Evolutionary conservation across 306 rosid genomes (phyloP), one percentile per base, ranked within the genome.

Genomic region (Myrica gale): DNA sequence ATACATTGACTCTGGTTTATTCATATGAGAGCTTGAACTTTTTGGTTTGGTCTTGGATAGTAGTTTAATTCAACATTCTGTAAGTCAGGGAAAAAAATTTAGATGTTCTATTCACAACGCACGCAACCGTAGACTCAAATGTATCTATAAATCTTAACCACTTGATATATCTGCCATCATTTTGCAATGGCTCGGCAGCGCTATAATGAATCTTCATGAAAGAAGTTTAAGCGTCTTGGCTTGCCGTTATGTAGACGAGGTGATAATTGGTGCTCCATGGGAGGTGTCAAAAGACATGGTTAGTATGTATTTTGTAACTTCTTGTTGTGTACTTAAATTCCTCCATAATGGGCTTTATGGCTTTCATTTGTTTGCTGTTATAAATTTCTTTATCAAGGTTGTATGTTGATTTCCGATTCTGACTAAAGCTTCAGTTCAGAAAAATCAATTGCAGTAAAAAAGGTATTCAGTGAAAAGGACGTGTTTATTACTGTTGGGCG

Each of bases 201-300:
- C 84, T 71, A 91, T 94, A 80, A 94, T 94, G 98, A 90, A 89
- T 84, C 98, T 94, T 77, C 98, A 94, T 53, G 98, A 94, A 84
- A 89, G 98, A 87, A 94, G 98, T 87, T 81, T 94, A 66, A 94
- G 98, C 74, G 98, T 94, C 63, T 85, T 94, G 85, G 98, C 97
- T 44, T 91, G 98, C 82, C 97, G 98, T 75, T 85, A 94, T 61
- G 98, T 94, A 76, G 98, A 94, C 13, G 98, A 94, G 87, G 98
- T 94, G 83, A 94, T 94, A 82, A 94, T 94, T 45, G 98, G 98
- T 71, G 97, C 98, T 81, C 98, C 98, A 10, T 87, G 95, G 96
- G 96, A 90, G 83, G 89, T 94, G 58, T 87, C 98, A 19, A 90
- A 76, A 79, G 98, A 94, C 74, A 87, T 81, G 97, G 98, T 94